Evolutionary conservation across 805 yeast genomes (phyloP).

Genomic region (Pichia kluyveri): DNA sequence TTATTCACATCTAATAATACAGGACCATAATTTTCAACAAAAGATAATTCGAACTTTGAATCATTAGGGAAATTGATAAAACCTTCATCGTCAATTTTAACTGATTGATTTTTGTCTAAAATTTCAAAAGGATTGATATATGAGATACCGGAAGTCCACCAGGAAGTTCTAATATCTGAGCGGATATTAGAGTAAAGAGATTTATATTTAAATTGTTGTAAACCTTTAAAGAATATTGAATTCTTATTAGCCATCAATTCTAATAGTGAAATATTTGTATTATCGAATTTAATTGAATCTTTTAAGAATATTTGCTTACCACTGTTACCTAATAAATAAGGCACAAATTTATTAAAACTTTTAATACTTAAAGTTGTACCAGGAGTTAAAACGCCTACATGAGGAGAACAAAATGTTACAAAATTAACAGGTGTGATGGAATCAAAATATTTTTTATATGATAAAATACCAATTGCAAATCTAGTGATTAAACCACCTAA

Average conservation of each 20-base stretch:
- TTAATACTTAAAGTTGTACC: constrained; percentile 41
- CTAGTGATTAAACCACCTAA: constrained; percentile 81
- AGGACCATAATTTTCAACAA: constrained; percentile 45
- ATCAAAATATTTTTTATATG: constrained; percentile 43
- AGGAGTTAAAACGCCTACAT: constrained; percentile 59
- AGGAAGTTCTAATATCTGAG: constrained; percentile 73
- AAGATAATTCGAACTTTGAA: constrained; percentile 31
- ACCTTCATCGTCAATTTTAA: constrained; percentile 33
- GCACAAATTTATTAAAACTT: constrained; percentile 55
- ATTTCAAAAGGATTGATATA: constrained; percentile 48
- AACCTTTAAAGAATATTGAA: constrained; percentile 51
- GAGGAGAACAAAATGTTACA: constrained; percentile 61
- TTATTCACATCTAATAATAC: constrained; percentile 43
- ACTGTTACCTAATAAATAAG: constrained; percentile 57
- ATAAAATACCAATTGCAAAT: constrained; percentile 68
- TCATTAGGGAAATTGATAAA: constrained; percentile 32
- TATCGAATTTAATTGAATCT: constrained; percentile 25
- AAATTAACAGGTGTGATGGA: constrained; percentile 48
- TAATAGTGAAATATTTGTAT: constrained; percentile 38
- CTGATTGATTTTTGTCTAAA: constrained; percentile 24
- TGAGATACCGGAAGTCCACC: constrained; percentile 75
- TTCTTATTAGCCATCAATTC: constrained; percentile 55
- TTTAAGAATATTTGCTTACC: constrained; percentile 67
- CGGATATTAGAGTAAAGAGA: constrained; percentile 66
- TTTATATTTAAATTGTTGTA: constrained; percentile 42